A percentile compares a stretch with the other conserved stretches of the same genome.
phyloP scores from a whole-genome alignment of 2,329 filamentous ascomycete species.

The Colletotrichum camelliae region DNA sequence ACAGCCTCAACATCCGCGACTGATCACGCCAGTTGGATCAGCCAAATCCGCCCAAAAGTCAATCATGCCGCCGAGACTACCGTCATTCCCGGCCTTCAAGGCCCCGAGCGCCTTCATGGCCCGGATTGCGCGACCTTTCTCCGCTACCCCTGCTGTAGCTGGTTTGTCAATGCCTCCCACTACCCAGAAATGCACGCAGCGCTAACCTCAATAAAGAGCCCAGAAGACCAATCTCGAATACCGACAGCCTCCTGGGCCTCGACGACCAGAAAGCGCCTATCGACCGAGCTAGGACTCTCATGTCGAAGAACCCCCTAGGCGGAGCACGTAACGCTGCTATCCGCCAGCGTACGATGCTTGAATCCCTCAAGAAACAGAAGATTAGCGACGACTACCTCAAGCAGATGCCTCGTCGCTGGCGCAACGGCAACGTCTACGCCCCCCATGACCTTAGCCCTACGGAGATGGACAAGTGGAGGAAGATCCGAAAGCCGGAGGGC shows the following conservation, averaged over 20 bases:
- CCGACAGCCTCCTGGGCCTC: conserved; percentile 12
- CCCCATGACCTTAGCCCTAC: conserved; percentile 82
- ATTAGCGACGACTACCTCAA: conserved; percentile 58
- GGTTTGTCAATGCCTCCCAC: conserved; percentile 1
- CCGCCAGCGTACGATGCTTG: conserved; percentile 38
- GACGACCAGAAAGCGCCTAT: conserved; percentile 2
- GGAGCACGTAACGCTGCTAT: conserved; percentile 9
- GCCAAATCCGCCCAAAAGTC: not conserved
- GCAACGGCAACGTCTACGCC: conserved; percentile 83
- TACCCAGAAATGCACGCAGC: not conserved
- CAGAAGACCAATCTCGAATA: conserved; percentile 6
- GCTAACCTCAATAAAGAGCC: not conserved
- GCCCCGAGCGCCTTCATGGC: conserved; percentile 13
- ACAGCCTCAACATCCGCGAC: conserved; percentile 22
- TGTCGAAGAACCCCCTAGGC: not conserved
- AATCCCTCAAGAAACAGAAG: conserved; percentile 44
- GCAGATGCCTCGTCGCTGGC: conserved; percentile 75
- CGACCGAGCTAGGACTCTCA: not conserved
- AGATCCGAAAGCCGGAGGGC: conserved; percentile 53
- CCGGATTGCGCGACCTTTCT: conserved; percentile 19
- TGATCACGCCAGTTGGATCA: not conserved
- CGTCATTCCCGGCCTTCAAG: conserved; percentile 23
- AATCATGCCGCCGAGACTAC: conserved; percentile 47
- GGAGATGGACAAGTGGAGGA: conserved; percentile 85
- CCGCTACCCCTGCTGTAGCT: conserved; percentile 6